Conservation (phyloP, 2,329 filamentous ascomycete genomes). For the Phialemoniopsis sp. region DNA sequence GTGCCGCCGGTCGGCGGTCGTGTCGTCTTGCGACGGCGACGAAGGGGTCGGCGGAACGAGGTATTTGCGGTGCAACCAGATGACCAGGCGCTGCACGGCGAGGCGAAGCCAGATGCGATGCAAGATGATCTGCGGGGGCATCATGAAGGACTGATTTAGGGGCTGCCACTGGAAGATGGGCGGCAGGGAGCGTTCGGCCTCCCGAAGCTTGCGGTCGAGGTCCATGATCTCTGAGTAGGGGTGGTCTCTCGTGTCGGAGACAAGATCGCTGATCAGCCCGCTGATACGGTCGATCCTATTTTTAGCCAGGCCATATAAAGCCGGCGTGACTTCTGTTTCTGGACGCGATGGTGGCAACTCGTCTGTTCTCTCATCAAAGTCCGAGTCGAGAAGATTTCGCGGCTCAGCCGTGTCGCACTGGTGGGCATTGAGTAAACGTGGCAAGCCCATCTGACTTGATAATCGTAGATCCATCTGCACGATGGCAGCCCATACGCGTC, state of each 20-base stretch:
- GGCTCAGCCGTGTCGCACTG: slow-evolving; percentile 36
- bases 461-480: slow-evolving; percentile 34
- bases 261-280: slow-evolving; percentile 6
- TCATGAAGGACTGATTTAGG: slow-evolving; percentile 31
- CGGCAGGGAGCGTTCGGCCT: slow-evolving; percentile 10
- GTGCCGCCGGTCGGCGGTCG: too few species aligned
- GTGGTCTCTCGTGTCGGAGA: slow-evolving; percentile 6
- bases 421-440: slow-evolving; percentile 30
- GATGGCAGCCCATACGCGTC: slow-evolving; percentile 35
- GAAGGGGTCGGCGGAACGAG: slow-evolving; percentile 29
- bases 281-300: slow-evolving; percentile 11
- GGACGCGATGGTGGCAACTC: slow-evolving; percentile 30
- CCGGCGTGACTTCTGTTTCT: slow-evolving; percentile 20
- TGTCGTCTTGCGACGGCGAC: too few species aligned
- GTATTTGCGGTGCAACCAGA: slow-evolving; percentile 50
- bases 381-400: slow-evolving; percentile 35
- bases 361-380: slow-evolving; percentile 28
- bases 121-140: slow-evolving; percentile 46
- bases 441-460: slow-evolving; percentile 38
- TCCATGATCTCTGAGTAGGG: slow-evolving; percentile 15
- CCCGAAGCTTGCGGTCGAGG: slow-evolving; percentile 14
- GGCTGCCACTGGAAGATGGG: slow-evolving; percentile 11
- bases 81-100: slow-evolving; percentile 43
- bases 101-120: slow-evolving; percentile 45
- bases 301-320: slow-evolving; percentile 14